Conservation (phyloP, 179 eudicot species). For the Patellifolia procumbens region DNA sequence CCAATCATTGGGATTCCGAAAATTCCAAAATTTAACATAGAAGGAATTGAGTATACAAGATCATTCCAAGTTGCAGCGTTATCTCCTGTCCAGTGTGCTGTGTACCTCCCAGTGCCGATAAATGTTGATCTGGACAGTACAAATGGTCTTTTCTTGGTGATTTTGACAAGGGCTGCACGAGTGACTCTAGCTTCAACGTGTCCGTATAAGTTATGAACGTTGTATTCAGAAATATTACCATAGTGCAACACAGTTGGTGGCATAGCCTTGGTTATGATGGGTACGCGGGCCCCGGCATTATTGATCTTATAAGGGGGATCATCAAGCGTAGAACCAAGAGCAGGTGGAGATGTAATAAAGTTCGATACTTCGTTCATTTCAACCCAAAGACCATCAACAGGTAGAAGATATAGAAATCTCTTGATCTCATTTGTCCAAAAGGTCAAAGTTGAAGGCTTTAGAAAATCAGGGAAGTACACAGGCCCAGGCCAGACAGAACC, state of each 20-base stretch:
- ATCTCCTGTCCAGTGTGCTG: slow-evolving; percentile 61
- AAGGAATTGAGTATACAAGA: slow-evolving; percentile 43
- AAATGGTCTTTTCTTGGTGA: slow-evolving; percentile 42
- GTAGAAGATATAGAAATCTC: slow-evolving; percentile 32
- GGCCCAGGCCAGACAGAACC: slow-evolving; percentile 64
- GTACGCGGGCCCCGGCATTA: slow-evolving; percentile 28
- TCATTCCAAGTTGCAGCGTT: slow-evolving; percentile 56
- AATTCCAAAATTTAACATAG: slow-evolving; percentile 42
- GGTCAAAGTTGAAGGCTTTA: slow-evolving; percentile 25
- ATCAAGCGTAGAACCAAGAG: slow-evolving; percentile 38
- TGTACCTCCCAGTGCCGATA: slow-evolving; percentile 43
- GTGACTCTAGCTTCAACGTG: slow-evolving; percentile 39
- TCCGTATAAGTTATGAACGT: slow-evolving; percentile 48
- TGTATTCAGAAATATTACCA: slow-evolving; percentile 37
- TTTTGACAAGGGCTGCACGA: slow-evolving; percentile 27
- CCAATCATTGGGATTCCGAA: slow-evolving; percentile 57
- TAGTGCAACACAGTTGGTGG: slow-evolving; percentile 42
- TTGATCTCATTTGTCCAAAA: slow-evolving; percentile 38
- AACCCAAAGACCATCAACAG: slow-evolving; percentile 55
- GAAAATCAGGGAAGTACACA: slow-evolving; percentile 57
- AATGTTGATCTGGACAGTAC: slow-evolving; percentile 43
- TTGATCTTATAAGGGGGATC: slow-evolving; percentile 50
- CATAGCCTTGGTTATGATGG: slow-evolving; percentile 36
- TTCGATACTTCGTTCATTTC: slow-evolving; percentile 69
- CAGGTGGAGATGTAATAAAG: slow-evolving; percentile 33